These are phyloP conservation scores for Claviceps citrina DNA, from an alignment of 2,329 filamentous ascomycete genomes.

Conservation along the genomic window DNA sequence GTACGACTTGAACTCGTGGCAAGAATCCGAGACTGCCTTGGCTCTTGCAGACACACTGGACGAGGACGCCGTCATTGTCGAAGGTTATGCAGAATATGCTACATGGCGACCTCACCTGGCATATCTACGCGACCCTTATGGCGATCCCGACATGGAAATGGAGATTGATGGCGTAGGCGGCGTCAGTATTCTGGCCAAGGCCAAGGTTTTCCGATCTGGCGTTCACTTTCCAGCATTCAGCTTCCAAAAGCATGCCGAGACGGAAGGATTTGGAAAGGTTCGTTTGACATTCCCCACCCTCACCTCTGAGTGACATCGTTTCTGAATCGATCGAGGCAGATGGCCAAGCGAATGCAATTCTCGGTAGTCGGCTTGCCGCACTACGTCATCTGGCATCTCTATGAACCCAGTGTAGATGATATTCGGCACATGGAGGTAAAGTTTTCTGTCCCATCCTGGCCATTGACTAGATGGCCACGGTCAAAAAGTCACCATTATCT, in stretches of 20 bases:
- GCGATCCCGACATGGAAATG: slow-evolving; percentile 99
- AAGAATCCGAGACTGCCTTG: slow-evolving; percentile 93
- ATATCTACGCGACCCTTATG: slow-evolving; percentile 90
- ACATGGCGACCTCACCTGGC: slow-evolving; percentile 96
- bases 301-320: neutral
- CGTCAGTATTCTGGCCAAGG: slow-evolving; percentile 93
- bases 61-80: slow-evolving; percentile 95
- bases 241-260: slow-evolving; percentile 97
- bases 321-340: slow-evolving; percentile 36
- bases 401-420: slow-evolving; percentile 96
- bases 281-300: slow-evolving; percentile 13
- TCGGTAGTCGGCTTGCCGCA: slow-evolving; percentile 92
- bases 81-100: slow-evolving; percentile 96
- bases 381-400: slow-evolving; percentile 98
- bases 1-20: slow-evolving; percentile 97
- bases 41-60: slow-evolving; percentile 88
- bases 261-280: slow-evolving; percentile 96
- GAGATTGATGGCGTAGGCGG: slow-evolving; percentile 96
- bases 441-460: too few species aligned
- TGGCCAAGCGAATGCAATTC: slow-evolving; percentile 92
- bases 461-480: neutral
- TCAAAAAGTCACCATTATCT: too few species aligned
- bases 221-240: slow-evolving; percentile 97
- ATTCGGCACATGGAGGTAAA: slow-evolving; percentile 84
- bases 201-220: slow-evolving; percentile 82